Evolutionary conservation across 768 basidiomycete genomes (phyloP).

Genomic region (Leccinum barrowsii): DNA sequence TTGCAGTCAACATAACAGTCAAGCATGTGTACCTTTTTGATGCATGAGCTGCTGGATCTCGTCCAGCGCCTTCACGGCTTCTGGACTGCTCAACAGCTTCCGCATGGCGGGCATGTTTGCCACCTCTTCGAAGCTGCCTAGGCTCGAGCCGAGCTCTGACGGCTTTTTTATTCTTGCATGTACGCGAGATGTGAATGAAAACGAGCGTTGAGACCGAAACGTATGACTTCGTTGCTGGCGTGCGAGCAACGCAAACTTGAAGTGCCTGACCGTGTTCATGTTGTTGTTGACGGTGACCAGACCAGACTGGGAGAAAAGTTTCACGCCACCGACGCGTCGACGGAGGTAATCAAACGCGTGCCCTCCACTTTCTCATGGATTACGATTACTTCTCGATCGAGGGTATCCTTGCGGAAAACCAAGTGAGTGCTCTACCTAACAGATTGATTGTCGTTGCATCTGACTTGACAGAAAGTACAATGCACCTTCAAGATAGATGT

Average conservation of each 20-base stretch:
- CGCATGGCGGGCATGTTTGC: conserved; percentile 41
- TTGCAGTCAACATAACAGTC: not conserved
- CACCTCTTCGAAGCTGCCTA: conserved; percentile 39
- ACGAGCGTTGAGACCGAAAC: conserved; percentile 20
- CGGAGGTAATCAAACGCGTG: not conserved
- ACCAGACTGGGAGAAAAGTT: not conserved
- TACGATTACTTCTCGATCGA: conserved; percentile 91
- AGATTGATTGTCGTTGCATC: not conserved
- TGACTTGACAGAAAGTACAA: conserved; percentile 69
- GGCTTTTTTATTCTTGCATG: conserved; percentile 27
- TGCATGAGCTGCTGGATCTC: conserved; percentile 45
- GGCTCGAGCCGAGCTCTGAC: conserved; percentile 34
- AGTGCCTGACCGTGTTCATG: conserved; percentile 24
- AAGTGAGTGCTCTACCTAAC: conserved; percentile 42
- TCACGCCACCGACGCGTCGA: conserved; percentile 23
- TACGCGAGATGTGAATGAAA: conserved; percentile 29
- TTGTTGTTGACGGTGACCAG: not conserved
- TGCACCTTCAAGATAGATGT: conserved; percentile 89
- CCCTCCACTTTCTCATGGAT: conserved; percentile 52
- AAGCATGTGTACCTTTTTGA: conserved; percentile 39
- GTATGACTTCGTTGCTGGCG: conserved; percentile 9
- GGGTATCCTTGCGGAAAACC: conserved; percentile 88
- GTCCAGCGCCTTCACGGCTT: conserved; percentile 45
- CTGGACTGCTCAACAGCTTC: conserved; percentile 48
- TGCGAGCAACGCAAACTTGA: conserved; percentile 5